Conservation (phyloP, 768 basidiomycete species). For the Serendipita sp. region DNA sequence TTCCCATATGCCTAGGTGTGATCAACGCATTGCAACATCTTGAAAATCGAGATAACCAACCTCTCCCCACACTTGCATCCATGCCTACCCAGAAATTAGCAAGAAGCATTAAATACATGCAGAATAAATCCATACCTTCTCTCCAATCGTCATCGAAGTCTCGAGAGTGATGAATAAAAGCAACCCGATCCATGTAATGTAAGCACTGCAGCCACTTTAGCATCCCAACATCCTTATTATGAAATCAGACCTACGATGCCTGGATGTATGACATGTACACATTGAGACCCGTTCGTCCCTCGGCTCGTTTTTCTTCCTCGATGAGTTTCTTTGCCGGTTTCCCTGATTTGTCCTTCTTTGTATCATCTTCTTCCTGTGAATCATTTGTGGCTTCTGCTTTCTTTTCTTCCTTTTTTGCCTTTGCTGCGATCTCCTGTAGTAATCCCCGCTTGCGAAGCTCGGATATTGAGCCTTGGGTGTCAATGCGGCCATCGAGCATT, state of each 20-base stretch:
- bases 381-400: slow-evolving; percentile 16
- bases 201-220: slow-evolving; percentile 5
- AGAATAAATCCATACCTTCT: slow-evolving; percentile 27
- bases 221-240: slow-evolving; percentile 12
- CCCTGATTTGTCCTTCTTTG: slow-evolving; percentile 17
- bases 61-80: slow-evolving; percentile 44
- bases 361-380: slow-evolving; percentile 13
- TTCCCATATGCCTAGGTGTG: too few relatives aligned
- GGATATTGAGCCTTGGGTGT: slow-evolving; percentile 22
- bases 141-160: slow-evolving; percentile 36
- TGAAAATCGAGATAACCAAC: not conserved
- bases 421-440: slow-evolving; percentile 21
- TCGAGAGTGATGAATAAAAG: slow-evolving; percentile 8
- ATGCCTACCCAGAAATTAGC: slow-evolving; percentile 16
- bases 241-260: slow-evolving; percentile 16
- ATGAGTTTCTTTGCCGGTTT: slow-evolving; percentile 28
- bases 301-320: slow-evolving; percentile 68
- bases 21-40: not conserved
- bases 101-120: not conserved
- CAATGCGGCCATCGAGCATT: slow-evolving; percentile 27
- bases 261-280: slow-evolving; percentile 32
- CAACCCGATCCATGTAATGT: slow-evolving; percentile 11
- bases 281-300: slow-evolving; percentile 67
- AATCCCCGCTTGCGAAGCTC: slow-evolving; percentile 22
- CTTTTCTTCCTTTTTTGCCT: slow-evolving; percentile 15